Conservation (phyloP, 176 grass and related monocot species). For the Lolium multiflorum region DNA sequence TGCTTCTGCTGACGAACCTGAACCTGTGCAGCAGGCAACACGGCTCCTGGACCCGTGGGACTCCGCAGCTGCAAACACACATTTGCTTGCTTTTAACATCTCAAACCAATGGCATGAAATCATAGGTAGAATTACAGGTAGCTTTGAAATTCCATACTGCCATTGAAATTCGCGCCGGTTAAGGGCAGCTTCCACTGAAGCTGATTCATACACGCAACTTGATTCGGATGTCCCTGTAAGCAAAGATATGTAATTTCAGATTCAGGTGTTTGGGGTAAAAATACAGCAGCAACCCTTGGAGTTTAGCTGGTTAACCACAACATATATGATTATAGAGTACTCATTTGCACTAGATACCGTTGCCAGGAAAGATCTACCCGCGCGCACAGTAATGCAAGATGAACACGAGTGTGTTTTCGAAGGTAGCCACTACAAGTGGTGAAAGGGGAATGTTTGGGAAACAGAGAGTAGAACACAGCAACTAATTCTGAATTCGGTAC, state of each 20-base stretch:
- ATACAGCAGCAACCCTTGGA: not conserved
- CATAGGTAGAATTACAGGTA: not conserved
- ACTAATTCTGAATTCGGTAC: not conserved
- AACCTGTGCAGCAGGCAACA: not conserved
- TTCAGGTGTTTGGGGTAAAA: not conserved
- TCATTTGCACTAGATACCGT: not conserved
- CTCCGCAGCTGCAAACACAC: not conserved
- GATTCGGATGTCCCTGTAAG: slow-evolving; percentile 15
- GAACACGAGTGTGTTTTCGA: not conserved
- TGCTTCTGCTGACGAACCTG: slow-evolving; percentile 11
- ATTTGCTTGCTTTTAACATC: not conserved
- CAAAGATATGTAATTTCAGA: not conserved
- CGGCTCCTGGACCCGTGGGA: not conserved
- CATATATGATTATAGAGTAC: not conserved
- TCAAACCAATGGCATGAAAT: not conserved
- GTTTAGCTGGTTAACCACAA: not conserved
- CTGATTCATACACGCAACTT: not conserved
- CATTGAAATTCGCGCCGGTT: slow-evolving; percentile 3
- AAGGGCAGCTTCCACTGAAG: slow-evolving; percentile 4
- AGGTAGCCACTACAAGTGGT: not conserved
- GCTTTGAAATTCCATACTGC: not conserved
- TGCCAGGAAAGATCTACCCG: not conserved
- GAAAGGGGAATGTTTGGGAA: not conserved
- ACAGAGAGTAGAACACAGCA: not conserved
- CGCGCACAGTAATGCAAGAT: not conserved